Evolutionary conservation across 768 basidiomycete species (phyloP).

Genomic region (Dendrothele bispora): DNA sequence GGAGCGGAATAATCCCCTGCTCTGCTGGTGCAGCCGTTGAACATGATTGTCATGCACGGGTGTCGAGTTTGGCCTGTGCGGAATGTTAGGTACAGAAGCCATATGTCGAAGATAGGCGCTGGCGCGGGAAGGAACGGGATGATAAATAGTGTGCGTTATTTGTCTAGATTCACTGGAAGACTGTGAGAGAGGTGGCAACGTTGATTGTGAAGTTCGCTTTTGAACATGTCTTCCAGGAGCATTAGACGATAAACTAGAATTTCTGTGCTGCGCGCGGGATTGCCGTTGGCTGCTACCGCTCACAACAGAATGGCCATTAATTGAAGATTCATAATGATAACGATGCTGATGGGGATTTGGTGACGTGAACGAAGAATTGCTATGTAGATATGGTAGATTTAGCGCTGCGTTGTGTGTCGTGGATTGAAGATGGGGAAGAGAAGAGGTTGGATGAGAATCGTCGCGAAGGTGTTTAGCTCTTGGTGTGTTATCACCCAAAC

Average conservation of each 20-base stretch:
- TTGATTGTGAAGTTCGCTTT: slow-evolving; percentile 1
- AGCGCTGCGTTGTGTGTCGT: neutral
- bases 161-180: neutral
- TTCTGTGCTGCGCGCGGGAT: too few species aligned
- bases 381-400: neutral
- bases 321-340: neutral
- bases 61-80: slow-evolving; percentile 35
- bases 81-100: slow-evolving; percentile 52
- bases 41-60: slow-evolving; percentile 23
- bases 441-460: neutral
- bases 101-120: slow-evolving; percentile 75
- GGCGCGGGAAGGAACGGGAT: slow-evolving; percentile 52
- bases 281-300: too few species aligned
- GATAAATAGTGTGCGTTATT: slow-evolving; percentile 26
- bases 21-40: slow-evolving; percentile 22
- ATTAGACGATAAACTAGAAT: too few species aligned
- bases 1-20: too few species aligned
- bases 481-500: too few species aligned
- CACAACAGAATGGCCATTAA: slow-evolving; percentile 3
- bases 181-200: neutral
- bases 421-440: neutral
- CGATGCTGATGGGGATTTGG: neutral
- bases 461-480: too few species aligned
- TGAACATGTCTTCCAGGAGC: neutral
- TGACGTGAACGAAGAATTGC: neutral